Percentiles rank a stretch among this genome's conserved stretches.
These are phyloP conservation scores for Coemansia aciculifera DNA, from an alignment of 192 early-diverging fungal genomes.

Conservation along the genomic window DNA sequence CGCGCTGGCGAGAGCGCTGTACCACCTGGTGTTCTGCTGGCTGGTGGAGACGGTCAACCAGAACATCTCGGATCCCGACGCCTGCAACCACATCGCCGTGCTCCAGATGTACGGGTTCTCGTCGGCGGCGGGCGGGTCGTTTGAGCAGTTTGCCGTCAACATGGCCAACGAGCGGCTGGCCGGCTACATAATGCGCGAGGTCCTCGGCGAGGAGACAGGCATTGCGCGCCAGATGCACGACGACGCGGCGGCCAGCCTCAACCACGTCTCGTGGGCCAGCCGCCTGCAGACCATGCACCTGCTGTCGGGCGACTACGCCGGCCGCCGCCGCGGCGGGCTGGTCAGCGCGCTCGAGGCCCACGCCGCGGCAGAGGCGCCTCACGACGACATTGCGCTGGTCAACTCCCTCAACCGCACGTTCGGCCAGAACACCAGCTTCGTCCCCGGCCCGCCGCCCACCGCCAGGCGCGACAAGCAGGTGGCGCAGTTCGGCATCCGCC, in stretches of 20 bases:
- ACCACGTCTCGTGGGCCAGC: slow-evolving; percentile 32
- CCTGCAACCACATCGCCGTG: slow-evolving; percentile 79
- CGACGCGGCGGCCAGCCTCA: slow-evolving; percentile 72
- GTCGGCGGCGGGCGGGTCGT: slow-evolving; percentile 47
- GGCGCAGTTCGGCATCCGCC: slow-evolving; percentile 73
- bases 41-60: slow-evolving; percentile 79
- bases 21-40: slow-evolving; percentile 81
- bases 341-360: slow-evolving; percentile 31
- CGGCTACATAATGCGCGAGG: slow-evolving; percentile 66
- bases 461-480: slow-evolving; percentile 61
- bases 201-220: slow-evolving; percentile 69
- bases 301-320: slow-evolving; percentile 5
- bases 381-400: slow-evolving; percentile 44
- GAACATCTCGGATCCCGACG: slow-evolving; percentile 62
- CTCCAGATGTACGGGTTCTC: slow-evolving; percentile 87
- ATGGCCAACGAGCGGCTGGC: slow-evolving; percentile 87
- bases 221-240: slow-evolving; percentile 66
- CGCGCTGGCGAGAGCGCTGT: slow-evolving; percentile 68
- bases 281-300: slow-evolving; percentile 33
- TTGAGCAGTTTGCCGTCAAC: slow-evolving; percentile 72
- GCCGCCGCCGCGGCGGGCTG: slow-evolving; percentile 15
- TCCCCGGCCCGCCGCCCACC: slow-evolving; percentile 37
- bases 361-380: slow-evolving; percentile 26
- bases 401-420: slow-evolving; percentile 45
- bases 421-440: slow-evolving; percentile 25